Evolutionary conservation across 768 basidiomycete species (phyloP).

Genomic region (Xerocomus brunneocitrinus): DNA sequence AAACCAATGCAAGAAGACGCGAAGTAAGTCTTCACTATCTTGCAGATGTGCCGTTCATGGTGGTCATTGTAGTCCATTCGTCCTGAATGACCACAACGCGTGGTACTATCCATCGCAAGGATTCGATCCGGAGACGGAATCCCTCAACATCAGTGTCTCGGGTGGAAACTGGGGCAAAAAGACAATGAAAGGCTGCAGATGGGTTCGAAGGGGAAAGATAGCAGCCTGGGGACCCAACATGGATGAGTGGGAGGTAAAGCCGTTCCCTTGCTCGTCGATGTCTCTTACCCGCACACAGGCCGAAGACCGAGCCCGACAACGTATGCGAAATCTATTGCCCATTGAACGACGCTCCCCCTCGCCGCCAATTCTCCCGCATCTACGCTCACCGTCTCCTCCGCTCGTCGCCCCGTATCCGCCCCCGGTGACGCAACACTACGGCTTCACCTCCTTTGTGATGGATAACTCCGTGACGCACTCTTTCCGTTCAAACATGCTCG

Average conservation of each 20-base stretch:
- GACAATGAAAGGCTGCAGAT: conserved; percentile 66
- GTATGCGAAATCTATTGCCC: conserved; percentile 65
- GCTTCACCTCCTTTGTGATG: conserved; percentile 80
- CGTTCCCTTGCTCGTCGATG: conserved; percentile 3
- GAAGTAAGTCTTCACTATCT: conserved; percentile 19
- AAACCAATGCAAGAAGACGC: conserved; percentile 30
- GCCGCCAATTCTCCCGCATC: conserved; percentile 68
- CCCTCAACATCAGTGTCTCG: conserved; percentile 43
- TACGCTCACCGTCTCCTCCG: conserved; percentile 76
- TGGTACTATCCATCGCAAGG: conserved; percentile 87
- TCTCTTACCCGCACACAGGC: conserved; percentile 40
- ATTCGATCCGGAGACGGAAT: conserved; percentile 60
- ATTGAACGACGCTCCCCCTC: conserved; percentile 59
- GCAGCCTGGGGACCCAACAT: conserved; percentile 78
- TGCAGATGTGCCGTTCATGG: conserved; percentile 5
- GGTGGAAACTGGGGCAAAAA: conserved; percentile 87
- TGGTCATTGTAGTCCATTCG: conserved; percentile 33
- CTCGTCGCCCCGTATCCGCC: conserved; percentile 70
- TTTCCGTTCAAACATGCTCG: conserved; percentile 72
- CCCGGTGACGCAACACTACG: conserved; percentile 63
- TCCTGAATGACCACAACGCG: conserved; percentile 66
- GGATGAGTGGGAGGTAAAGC: conserved; percentile 81
- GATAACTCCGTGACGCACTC: conserved; percentile 81
- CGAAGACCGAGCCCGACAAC: conserved; percentile 80
- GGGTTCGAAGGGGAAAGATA: conserved; percentile 80